phyloP scores from a whole-genome alignment of 2,329 filamentous ascomycete genomes.

The Cladorrhinum sp. region DNA sequence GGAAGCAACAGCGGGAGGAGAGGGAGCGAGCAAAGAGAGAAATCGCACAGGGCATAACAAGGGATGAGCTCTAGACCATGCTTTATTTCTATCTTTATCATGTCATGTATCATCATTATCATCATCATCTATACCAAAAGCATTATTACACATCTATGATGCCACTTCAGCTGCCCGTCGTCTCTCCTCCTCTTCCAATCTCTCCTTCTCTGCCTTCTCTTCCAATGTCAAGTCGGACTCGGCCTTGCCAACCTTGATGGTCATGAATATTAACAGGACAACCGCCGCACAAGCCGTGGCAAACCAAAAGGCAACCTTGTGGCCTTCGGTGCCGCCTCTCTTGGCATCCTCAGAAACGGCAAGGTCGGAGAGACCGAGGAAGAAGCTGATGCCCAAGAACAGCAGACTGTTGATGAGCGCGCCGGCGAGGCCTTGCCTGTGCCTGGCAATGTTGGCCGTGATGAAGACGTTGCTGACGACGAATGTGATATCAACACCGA shows the following conservation, averaged over 20 bases:
- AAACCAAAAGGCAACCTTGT: conserved; percentile 66
- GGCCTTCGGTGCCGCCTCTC: conserved; percentile 49
- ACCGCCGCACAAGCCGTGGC: conserved; percentile 53
- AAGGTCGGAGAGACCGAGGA: conserved; percentile 68
- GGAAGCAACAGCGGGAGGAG: conserved; percentile 26
- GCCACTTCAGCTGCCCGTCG: not conserved
- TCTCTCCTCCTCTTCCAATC: not conserved
- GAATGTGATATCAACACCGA: conserved; percentile 73
- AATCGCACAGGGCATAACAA: conserved; percentile 22
- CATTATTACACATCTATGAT: not conserved
- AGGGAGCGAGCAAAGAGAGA: conserved; percentile 22
- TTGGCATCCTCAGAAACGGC: conserved; percentile 48
- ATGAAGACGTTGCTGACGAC: conserved; percentile 76
- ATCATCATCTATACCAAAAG: not conserved
- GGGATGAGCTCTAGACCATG: conserved; percentile 26
- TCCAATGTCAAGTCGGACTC: conserved; percentile 28
- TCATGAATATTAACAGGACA: conserved; percentile 52
- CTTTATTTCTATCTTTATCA: not conserved
- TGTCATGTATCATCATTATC: not conserved
- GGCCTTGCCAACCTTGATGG: conserved; percentile 54
- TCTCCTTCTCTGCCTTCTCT: conserved; percentile 21
- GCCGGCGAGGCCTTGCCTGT: conserved; percentile 68
- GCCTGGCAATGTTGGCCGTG: conserved; percentile 65
- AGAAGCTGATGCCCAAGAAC: conserved; percentile 69
- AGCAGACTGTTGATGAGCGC: conserved; percentile 68